These are phyloP conservation scores for Allantophomopsis cytisporea DNA, from an alignment of 2,329 filamentous ascomycete genomes.

Conservation along the genomic window DNA sequence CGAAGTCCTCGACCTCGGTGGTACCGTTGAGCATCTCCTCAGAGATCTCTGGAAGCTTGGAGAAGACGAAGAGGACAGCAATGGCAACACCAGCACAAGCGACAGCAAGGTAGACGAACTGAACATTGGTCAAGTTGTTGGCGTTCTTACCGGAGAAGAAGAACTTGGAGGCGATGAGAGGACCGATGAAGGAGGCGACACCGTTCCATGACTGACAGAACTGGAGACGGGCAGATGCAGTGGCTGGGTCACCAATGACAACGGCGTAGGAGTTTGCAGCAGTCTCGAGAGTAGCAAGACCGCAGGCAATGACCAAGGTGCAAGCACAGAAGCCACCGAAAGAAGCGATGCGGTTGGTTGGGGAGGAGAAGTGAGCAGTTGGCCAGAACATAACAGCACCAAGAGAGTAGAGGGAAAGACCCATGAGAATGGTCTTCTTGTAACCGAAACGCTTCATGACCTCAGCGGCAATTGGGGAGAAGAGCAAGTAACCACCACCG, in stretches of 20 bases:
- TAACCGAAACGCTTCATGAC: constrained; percentile 64
- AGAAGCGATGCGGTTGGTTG: constrained; percentile 37
- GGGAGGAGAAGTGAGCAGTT: constrained; percentile 46
- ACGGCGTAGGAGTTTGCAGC: constrained; percentile 52
- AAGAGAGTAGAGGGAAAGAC: constrained; percentile 57
- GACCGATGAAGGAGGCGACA: constrained; percentile 17
- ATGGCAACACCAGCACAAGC: constrained; percentile 59
- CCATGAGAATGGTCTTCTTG: constrained; percentile 66
- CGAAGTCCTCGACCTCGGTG: constrained; percentile 27
- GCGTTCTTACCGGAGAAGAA: constrained; percentile 49
- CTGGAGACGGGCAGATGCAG: neutral
- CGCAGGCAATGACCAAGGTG: constrained; percentile 63
- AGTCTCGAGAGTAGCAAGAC: constrained; percentile 62
- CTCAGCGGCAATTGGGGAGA: constrained; percentile 55
- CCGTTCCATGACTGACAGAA: constrained; percentile 1
- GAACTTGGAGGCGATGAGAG: constrained; percentile 47
- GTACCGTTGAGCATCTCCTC: constrained; percentile 22
- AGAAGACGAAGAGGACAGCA: constrained; percentile 52
- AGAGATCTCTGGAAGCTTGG: constrained; percentile 46
- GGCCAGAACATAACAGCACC: constrained; percentile 75
- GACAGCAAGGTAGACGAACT: constrained; percentile 70
- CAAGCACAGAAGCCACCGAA: constrained; percentile 66
- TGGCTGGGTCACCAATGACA: constrained; percentile 11
- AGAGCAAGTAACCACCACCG: constrained; percentile 55
- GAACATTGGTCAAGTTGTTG: constrained; percentile 51